Evolutionary conservation across 1,284 basidiomycete genomes (phyloP).

Genomic region (Taiwanofungus camphoratus): DNA sequence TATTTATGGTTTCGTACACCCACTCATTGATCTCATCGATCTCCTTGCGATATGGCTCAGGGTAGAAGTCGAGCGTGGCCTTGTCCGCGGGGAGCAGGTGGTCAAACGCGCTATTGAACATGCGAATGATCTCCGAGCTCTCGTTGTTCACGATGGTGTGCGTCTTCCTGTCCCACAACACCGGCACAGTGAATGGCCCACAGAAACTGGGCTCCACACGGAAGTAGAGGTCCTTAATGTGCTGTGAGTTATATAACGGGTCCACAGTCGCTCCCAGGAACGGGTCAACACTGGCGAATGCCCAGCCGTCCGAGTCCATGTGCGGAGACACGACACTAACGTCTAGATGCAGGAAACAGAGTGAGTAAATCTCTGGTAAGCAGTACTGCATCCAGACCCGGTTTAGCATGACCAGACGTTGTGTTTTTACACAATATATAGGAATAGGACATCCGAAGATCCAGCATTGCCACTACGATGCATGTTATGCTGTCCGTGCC

Average conservation of each 20-base stretch:
- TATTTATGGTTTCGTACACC: conserved; percentile 83
- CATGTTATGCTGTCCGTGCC: too few species aligned
- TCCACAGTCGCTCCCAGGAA: conserved; percentile 74
- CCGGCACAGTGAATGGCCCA: conserved; percentile 84
- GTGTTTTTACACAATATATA: too few species aligned
- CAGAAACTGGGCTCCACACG: conserved; percentile 66
- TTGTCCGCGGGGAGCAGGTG: conserved; percentile 59
- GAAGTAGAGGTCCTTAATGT: conserved; percentile 85
- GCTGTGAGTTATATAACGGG: conserved; percentile 60
- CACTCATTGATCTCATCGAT: conserved; percentile 88
- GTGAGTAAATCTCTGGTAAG: too few species aligned
- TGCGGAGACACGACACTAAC: conserved; percentile 87
- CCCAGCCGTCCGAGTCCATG: conserved; percentile 85
- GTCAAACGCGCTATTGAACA: conserved; percentile 85
- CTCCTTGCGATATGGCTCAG: conserved; percentile 34
- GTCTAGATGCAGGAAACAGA: conserved; percentile 41
- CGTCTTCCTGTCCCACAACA: conserved; percentile 91
- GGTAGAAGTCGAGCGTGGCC: conserved; percentile 34
- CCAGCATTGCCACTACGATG: too few species aligned
- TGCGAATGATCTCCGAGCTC: conserved; percentile 89
- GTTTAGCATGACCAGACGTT: too few species aligned
- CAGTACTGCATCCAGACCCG: too few species aligned
- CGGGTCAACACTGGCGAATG: conserved; percentile 68
- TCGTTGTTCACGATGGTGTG: conserved; percentile 95
- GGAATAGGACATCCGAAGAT: too few species aligned